A percentile compares a stretch with the other conserved stretches of the same genome.
Conservation (phyloP, 345 rosid genomes). For the Dimocarpus longan region DNA sequence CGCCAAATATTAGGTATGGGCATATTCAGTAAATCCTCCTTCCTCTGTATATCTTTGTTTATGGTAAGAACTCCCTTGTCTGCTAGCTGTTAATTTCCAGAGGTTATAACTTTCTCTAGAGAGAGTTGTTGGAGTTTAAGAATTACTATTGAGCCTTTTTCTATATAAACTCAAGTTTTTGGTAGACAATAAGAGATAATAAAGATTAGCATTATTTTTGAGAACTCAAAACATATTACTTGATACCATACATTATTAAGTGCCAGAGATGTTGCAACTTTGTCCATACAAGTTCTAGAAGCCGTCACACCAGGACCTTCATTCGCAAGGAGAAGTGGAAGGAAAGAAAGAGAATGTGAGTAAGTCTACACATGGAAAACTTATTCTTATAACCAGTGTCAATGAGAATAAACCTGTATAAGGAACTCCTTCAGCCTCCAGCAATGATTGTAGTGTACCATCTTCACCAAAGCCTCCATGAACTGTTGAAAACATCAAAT, state of each 20-base stretch:
- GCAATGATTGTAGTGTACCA: constrained; percentile 82
- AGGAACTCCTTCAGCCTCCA: constrained; percentile 81
- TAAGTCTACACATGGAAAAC: neutral
- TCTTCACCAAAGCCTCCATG: constrained; percentile 99
- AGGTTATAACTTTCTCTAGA: constrained; percentile 19
- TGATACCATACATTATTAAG: constrained; percentile 64
- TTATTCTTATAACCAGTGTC: constrained; percentile 4
- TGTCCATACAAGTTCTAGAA: constrained; percentile 91
- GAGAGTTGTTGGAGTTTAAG: constrained; percentile 6
- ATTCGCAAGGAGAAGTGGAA: constrained; percentile 21
- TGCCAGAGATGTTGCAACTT: constrained; percentile 79
- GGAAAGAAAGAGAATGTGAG: constrained; percentile 18
- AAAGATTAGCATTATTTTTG: neutral
- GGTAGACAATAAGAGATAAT: neutral
- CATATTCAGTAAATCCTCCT: constrained; percentile 59
- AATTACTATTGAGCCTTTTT: neutral
- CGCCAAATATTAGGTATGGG: constrained; percentile 57
- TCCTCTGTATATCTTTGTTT: constrained; percentile 65
- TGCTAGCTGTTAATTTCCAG: constrained; percentile 56
- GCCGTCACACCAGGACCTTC: constrained; percentile 87
- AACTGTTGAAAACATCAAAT: constrained; percentile 46
- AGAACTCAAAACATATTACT: constrained; percentile 8
- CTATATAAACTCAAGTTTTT: constrained; percentile 5
- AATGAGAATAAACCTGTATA: constrained; percentile 59
- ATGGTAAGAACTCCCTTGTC: constrained; percentile 83